Percentiles rank a stretch among this genome's conserved stretches.
These are phyloP conservation scores for Diplocarpon rosae DNA, from an alignment of 2,329 filamentous ascomycete genomes.

Conservation along the genomic window DNA sequence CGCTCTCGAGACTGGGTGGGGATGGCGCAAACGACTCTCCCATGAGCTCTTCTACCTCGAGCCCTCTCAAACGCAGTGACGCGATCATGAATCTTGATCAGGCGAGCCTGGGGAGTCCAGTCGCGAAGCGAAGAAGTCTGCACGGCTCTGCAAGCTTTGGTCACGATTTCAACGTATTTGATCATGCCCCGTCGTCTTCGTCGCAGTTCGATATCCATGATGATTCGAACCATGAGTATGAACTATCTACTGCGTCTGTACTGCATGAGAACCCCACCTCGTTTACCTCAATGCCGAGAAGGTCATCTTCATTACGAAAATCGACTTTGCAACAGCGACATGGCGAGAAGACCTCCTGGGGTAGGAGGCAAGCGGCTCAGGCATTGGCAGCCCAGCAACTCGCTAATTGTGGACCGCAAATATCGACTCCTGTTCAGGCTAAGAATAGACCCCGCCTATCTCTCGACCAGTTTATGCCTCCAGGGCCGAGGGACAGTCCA, in stretches of 20 bases:
- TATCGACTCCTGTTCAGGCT: constrained; percentile 43
- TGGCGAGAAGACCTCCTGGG: constrained; percentile 54
- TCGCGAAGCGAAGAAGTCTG: constrained; percentile 81
- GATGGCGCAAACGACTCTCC: constrained; percentile 33
- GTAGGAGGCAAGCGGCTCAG: constrained; percentile 45
- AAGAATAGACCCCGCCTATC: constrained; percentile 62
- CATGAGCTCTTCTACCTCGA: constrained; percentile 50
- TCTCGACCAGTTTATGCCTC: constrained; percentile 64
- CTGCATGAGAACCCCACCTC: constrained; percentile 17
- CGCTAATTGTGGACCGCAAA: constrained; percentile 32
- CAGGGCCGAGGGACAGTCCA: constrained; percentile 51
- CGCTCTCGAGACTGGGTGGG: constrained; percentile 37
- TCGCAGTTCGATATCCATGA: constrained; percentile 42
- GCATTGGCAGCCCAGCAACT: constrained; percentile 24
- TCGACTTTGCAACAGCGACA: constrained; percentile 82
- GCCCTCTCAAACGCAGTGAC: constrained; percentile 86
- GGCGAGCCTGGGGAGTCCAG: constrained; percentile 67
- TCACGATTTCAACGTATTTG: constrained; percentile 64
- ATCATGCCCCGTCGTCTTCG: constrained; percentile 37
- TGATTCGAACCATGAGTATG: constrained; percentile 38
- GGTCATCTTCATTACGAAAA: constrained; percentile 68
- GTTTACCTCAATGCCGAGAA: constrained; percentile 46
- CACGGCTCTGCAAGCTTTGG: constrained; percentile 60
- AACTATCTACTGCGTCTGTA: constrained; percentile 33
- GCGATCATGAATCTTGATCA: constrained; percentile 81